phyloP scores from a whole-genome alignment of 2,329 filamentous ascomycete genomes.

The Elsinoe fawcettii region DNA sequence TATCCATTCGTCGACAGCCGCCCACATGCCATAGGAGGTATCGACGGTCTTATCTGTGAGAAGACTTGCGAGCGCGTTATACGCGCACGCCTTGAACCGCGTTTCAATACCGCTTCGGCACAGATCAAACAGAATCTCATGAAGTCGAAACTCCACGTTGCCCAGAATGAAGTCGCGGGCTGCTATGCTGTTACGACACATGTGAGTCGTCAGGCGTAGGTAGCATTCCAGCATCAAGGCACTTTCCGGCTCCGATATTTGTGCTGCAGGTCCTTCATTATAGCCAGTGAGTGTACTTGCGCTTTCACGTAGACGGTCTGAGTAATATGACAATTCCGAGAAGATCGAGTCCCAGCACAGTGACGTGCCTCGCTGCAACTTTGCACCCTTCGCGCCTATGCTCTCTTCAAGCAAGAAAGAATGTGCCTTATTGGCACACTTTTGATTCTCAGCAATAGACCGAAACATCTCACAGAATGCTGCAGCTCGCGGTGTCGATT shows the following conservation, averaged over 20 bases:
- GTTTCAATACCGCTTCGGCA: constrained; percentile 69
- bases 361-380: constrained; percentile 73
- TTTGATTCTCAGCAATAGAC: constrained; percentile 72
- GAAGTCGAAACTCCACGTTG: constrained; percentile 58
- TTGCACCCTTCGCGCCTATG: constrained; percentile 53
- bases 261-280: constrained; percentile 20
- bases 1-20: constrained; percentile 70
- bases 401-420: constrained; percentile 84
- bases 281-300: constrained; percentile 45
- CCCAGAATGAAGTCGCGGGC: constrained; percentile 69
- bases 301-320: constrained; percentile 67
- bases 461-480: constrained; percentile 96
- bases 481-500: constrained; percentile 90
- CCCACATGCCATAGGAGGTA: constrained; percentile 70
- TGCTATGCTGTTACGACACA: constrained; percentile 64
- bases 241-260: constrained; percentile 80
- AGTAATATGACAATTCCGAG: constrained; percentile 78
- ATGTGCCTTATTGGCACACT: constrained; percentile 78
- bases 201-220: constrained; percentile 74
- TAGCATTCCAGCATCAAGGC: constrained; percentile 97
- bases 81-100: constrained; percentile 74
- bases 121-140: constrained; percentile 68
- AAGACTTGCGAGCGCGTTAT: constrained; percentile 67
- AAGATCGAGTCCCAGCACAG: constrained; percentile 92
- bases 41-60: constrained; percentile 63